Percentiles rank a stretch among this genome's conserved stretches.
Evolutionary conservation across 108 stramenopile genomes (phyloP).

Genomic region (Chaetoceros tenuissimus): DNA sequence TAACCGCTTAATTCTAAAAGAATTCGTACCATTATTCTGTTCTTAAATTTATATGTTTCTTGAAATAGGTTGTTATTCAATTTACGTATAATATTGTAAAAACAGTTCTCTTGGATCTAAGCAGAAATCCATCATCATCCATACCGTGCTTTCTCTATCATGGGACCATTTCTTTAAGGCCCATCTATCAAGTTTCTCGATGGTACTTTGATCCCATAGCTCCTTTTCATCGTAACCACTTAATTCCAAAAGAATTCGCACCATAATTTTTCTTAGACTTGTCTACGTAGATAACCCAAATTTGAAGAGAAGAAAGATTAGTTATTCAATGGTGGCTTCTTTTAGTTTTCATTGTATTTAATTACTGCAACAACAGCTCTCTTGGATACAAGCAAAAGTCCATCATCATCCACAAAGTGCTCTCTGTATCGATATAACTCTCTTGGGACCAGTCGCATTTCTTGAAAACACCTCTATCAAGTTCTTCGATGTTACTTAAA

Average conservation of each 20-base stretch:
- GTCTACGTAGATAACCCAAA: too few relatives aligned
- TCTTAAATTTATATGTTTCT: too few relatives aligned
- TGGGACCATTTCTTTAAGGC: conserved; percentile 30
- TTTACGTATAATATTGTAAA: conserved; percentile 2
- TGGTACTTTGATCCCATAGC: conserved; percentile 22
- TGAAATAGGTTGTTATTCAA: too few relatives aligned
- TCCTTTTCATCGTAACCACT: too few relatives aligned
- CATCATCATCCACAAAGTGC: conserved; percentile 59
- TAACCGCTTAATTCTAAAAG: too few relatives aligned
- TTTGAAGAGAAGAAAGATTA: too few relatives aligned
- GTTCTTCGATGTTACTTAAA: conserved; percentile 31
- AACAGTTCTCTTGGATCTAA: conserved; percentile 32
- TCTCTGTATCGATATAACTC: conserved; percentile 58
- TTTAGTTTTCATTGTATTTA: too few relatives aligned
- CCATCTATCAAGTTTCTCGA: conserved; percentile 38
- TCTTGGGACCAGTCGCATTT: conserved; percentile 36
- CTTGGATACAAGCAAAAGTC: conserved; percentile 68
- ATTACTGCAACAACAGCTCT: conserved; percentile 5
- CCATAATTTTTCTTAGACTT: too few relatives aligned
- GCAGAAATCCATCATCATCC: conserved; percentile 72
- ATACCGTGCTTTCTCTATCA: conserved; percentile 62
- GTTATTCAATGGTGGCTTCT: too few relatives aligned
- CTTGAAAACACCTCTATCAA: conserved; percentile 35
- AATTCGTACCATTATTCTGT: too few relatives aligned
- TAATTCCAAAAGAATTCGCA: too few relatives aligned